These are phyloP conservation scores for Sophora flavescens DNA, from an alignment of 306 rosid species.

Conservation along the genomic window DNA sequence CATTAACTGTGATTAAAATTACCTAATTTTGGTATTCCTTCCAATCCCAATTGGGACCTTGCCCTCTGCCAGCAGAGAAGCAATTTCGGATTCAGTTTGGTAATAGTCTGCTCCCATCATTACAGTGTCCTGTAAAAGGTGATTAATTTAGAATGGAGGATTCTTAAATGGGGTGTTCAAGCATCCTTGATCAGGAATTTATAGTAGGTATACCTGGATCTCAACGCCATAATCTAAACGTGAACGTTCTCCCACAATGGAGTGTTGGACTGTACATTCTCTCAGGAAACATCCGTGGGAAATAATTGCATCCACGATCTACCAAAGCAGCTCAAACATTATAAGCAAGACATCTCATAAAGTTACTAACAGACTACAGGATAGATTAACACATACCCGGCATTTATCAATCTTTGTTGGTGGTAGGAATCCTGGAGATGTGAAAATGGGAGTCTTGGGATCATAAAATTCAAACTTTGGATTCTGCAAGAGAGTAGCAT, in stretches of 20 bases:
- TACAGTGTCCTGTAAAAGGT: conserved; percentile 69
- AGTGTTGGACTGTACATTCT: conserved; percentile 75
- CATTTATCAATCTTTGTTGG: conserved; percentile 88
- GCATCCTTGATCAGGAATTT: not conserved
- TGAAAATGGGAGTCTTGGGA: conserved; percentile 85
- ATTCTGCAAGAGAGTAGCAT: conserved; percentile 54
- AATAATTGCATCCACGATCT: conserved; percentile 89
- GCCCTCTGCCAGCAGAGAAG: conserved; percentile 77
- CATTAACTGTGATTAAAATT: conserved; percentile 5
- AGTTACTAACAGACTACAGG: conserved; percentile 13
- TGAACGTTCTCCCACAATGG: conserved; percentile 92
- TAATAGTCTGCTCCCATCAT: conserved; percentile 97
- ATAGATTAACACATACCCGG: conserved; percentile 60
- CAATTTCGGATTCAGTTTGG: conserved; percentile 96
- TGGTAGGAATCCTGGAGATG: conserved; percentile 93
- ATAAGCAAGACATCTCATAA: conserved; percentile 45
- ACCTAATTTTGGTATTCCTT: conserved; percentile 87
- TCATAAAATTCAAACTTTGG: conserved; percentile 88
- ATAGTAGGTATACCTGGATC: conserved; percentile 60
- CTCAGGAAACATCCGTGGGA: conserved; percentile 96
- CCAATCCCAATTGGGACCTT: conserved; percentile 95
- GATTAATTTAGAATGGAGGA: conserved; percentile 15
- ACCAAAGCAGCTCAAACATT: conserved; percentile 50
- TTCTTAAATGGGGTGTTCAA: conserved; percentile 1
- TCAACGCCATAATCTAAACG: conserved; percentile 85